A percentile compares a stretch with the other conserved stretches of the same genome.
These are phyloP conservation scores for Murraya koenigii DNA, from an alignment of 345 rosid genomes.

Conservation along the genomic window DNA sequence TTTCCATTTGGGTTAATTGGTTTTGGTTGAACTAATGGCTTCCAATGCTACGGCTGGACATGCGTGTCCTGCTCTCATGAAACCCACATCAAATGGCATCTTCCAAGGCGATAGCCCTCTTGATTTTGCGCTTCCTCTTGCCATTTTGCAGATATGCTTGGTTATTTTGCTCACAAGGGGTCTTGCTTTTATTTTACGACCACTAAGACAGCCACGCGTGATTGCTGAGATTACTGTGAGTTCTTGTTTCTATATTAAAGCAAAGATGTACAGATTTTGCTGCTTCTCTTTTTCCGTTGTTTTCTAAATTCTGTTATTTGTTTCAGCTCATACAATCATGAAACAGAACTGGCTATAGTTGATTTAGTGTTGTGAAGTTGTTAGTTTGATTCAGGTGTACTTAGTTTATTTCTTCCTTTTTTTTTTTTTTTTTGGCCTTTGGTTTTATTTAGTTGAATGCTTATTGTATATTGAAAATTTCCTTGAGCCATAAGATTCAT, in stretches of 20 bases:
- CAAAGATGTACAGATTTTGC: not conserved
- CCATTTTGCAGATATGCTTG: conserved; percentile 63
- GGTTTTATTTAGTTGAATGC: not conserved
- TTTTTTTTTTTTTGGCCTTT: not conserved
- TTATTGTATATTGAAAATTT: not conserved
- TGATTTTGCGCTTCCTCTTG: conserved; percentile 69
- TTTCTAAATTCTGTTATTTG: not conserved
- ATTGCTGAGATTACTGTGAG: conserved; percentile 77
- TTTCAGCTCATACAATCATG: not conserved
- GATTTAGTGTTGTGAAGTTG: not conserved
- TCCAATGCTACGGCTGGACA: conserved; percentile 21
- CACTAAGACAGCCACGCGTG: conserved; percentile 78
- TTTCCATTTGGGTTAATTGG: not conserved
- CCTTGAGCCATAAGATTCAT: not conserved
- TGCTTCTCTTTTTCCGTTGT: not conserved
- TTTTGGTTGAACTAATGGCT: conserved; percentile 31
- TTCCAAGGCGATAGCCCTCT: conserved; percentile 74
- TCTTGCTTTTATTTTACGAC: conserved; percentile 62
- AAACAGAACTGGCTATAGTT: not conserved
- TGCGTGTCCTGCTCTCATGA: conserved; percentile 52
- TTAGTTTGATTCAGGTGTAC: not conserved
- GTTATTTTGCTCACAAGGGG: conserved; percentile 58
- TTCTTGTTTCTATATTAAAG: not conserved
- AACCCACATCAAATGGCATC: conserved; percentile 67
- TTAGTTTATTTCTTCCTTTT: not conserved